These are phyloP conservation scores for Scheffersomyces spartinae DNA, from an alignment of 805 yeast species.

Conservation along the genomic window DNA sequence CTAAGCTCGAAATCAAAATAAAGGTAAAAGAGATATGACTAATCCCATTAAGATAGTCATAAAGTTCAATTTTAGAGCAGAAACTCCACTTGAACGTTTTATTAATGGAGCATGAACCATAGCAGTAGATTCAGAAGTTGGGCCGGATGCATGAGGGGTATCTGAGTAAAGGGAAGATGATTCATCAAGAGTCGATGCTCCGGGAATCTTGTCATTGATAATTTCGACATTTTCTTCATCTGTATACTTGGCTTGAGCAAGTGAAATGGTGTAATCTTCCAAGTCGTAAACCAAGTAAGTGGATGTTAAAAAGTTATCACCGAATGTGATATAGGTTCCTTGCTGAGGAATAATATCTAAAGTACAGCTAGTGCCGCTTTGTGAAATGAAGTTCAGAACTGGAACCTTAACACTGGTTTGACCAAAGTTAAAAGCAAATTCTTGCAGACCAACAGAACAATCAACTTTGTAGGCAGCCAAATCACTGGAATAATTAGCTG, in stretches of 20 bases:
- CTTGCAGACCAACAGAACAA: slow-evolving; percentile 11
- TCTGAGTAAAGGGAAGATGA: background rate
- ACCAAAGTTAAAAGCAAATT: slow-evolving; percentile 16
- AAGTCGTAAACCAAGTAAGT: slow-evolving; percentile 48
- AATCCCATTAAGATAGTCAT: no score
- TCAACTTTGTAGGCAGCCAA: slow-evolving; percentile 13
- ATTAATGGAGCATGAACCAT: no score
- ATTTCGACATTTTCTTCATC: slow-evolving; percentile 30
- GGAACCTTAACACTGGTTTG: slow-evolving; percentile 26
- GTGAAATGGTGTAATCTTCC: slow-evolving; percentile 28
- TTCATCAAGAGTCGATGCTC: background rate
- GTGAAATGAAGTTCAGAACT: no score
- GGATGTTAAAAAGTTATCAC: slow-evolving; percentile 41
- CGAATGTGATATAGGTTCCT: slow-evolving; percentile 31
- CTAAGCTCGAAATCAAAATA: no score
- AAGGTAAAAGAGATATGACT: no score
- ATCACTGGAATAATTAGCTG: slow-evolving; percentile 9
- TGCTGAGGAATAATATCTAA: no score
- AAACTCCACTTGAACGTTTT: no score
- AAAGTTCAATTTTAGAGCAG: no score
- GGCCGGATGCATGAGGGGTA: no score
- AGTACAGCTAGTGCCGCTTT: no score
- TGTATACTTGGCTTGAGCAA: slow-evolving; percentile 35
- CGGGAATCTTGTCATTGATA: slow-evolving; percentile 16
- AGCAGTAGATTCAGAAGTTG: no score